phyloP scores from a whole-genome alignment of 495 filamentous ascomycete genomes.

The Xylaria telfairii region DNA sequence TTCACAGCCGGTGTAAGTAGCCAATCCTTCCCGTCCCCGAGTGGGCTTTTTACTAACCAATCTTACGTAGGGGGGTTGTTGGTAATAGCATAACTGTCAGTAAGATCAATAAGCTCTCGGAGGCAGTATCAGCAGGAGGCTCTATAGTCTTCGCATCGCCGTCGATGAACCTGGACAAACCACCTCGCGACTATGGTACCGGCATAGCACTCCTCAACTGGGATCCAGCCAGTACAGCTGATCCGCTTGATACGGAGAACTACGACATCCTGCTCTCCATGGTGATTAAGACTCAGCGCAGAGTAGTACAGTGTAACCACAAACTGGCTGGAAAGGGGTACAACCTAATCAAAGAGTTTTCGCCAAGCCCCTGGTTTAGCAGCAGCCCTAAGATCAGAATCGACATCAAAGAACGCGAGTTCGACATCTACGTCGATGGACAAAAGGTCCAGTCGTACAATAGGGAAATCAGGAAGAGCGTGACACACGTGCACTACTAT shows the following conservation, averaged over 20 bases:
- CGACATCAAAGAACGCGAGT: slow-evolving; percentile 10
- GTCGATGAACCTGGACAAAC: slow-evolving; percentile 13
- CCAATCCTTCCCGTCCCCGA: background rate
- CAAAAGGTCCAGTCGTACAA: slow-evolving; percentile 10
- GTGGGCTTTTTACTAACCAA: background rate
- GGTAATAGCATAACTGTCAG: slow-evolving; percentile 16
- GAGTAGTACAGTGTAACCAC: slow-evolving; percentile 17
- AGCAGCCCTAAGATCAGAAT: slow-evolving; percentile 4
- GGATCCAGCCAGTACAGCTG: slow-evolving; percentile 7
- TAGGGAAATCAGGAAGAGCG: slow-evolving; percentile 16
- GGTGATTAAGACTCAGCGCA: slow-evolving; percentile 8
- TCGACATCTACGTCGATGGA: slow-evolving; percentile 13
- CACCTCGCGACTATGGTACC: slow-evolving; percentile 8
- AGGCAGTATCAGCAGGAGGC: slow-evolving; percentile 6
- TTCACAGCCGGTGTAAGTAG: background rate
- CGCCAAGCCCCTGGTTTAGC: slow-evolving; percentile 20
- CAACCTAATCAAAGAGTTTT: slow-evolving; percentile 12
- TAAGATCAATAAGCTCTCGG: slow-evolving; percentile 20
- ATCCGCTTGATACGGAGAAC: slow-evolving; percentile 16
- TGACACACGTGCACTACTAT: slow-evolving; percentile 22
- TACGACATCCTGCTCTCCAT: slow-evolving; percentile 22
- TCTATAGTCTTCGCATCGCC: slow-evolving; percentile 19
- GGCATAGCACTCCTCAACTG: slow-evolving; percentile 20
- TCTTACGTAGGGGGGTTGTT: background rate
- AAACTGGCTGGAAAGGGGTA: slow-evolving; percentile 8